A percentile compares a stretch with the other conserved stretches of the same genome.
Conservation (phyloP, 2,329 filamentous ascomycete genomes). For the Diaporthe eres region DNA sequence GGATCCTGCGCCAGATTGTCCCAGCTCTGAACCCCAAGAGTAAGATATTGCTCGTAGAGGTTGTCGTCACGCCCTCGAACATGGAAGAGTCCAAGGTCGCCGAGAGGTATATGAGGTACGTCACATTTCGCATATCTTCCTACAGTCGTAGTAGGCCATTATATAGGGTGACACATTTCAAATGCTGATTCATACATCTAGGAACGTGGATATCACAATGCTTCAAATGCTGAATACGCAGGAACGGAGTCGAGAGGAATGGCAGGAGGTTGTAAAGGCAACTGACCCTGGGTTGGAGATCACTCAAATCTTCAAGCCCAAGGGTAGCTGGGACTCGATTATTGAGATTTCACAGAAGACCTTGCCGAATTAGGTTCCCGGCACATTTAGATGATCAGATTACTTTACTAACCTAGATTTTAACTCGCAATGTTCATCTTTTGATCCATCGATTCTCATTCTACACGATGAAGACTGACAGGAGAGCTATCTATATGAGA, state of each 20-base stretch:
- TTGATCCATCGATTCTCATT: no score
- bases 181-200: not conserved
- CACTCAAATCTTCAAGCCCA: constrained; percentile 1
- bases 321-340: constrained; percentile 18
- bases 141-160: not conserved
- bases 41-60: constrained; percentile 9
- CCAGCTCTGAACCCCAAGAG: not conserved
- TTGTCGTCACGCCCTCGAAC: constrained; percentile 5
- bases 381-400: not conserved
- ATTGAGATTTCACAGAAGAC: constrained; percentile 7
- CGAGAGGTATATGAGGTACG: constrained; percentile 19
- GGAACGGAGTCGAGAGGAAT: constrained; percentile 20
- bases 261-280: not conserved
- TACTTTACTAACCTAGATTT: not conserved
- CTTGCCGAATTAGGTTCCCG: not conserved
- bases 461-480: not conserved
- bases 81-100: not conserved
- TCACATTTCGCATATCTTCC: not conserved
- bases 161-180: not conserved
- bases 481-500: not conserved
- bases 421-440: not conserved
- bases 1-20: constrained; percentile 5
- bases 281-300: constrained; percentile 13
- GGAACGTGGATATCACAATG: constrained; percentile 17
- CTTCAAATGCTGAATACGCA: constrained; percentile 20